Conservation (phyloP, 345 rosid species). For the Eucalyptus cloeziana region DNA sequence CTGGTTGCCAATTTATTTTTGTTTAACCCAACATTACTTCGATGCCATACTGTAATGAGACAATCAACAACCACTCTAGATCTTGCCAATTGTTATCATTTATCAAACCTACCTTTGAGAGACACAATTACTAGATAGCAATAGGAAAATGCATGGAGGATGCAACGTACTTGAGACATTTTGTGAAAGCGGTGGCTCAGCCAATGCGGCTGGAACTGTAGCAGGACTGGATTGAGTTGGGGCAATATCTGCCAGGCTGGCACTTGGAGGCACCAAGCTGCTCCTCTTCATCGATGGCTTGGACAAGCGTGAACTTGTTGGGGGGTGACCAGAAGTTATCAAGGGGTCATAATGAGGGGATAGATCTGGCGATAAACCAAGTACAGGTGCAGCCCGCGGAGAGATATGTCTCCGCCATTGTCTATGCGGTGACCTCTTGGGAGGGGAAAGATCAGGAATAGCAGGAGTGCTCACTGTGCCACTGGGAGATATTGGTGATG, state of each 20-base stretch:
- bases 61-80: background rate
- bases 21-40: background rate
- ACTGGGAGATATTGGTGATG: slow-evolving; percentile 21
- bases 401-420: slow-evolving; percentile 23
- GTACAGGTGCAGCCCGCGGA: slow-evolving; percentile 22
- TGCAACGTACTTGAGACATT: slow-evolving; percentile 42
- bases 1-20: background rate
- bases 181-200: slow-evolving; percentile 85
- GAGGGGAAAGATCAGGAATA: slow-evolving; percentile 33
- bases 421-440: slow-evolving; percentile 27
- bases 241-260: slow-evolving; percentile 50
- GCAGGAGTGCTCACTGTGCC: slow-evolving; percentile 26
- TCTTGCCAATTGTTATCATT: background rate
- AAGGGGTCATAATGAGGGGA: slow-evolving; percentile 54
- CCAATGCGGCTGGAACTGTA: slow-evolving; percentile 39
- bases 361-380: slow-evolving; percentile 25
- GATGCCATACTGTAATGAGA: background rate
- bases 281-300: slow-evolving; percentile 51
- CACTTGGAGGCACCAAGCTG: slow-evolving; percentile 36
- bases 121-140: background rate
- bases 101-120: background rate
- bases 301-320: slow-evolving; percentile 49
- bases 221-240: slow-evolving; percentile 51
- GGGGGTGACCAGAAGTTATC: slow-evolving; percentile 46
- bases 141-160: background rate